phyloP scores from a whole-genome alignment of 2,329 filamentous ascomycete species.

The Fusarium circinatum region DNA sequence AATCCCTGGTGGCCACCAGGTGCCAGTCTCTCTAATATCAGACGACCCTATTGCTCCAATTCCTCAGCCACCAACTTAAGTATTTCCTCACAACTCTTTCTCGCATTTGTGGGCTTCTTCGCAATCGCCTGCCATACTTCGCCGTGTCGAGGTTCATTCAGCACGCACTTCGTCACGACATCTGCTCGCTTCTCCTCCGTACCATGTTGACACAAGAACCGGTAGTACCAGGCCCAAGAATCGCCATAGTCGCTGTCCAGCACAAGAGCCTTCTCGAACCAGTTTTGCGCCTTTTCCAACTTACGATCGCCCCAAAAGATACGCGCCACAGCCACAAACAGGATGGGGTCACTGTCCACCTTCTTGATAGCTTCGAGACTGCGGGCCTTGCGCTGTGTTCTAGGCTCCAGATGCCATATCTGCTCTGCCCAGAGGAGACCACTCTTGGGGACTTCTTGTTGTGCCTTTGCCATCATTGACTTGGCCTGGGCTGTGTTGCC shows the following conservation, averaged over 20 bases:
- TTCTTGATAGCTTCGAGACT: conserved; percentile 96
- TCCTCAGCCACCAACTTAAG: conserved; percentile 77
- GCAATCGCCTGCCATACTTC: conserved; percentile 89
- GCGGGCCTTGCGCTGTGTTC: conserved; percentile 91
- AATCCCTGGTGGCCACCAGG: neutral
- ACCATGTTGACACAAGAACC: conserved; percentile 91
- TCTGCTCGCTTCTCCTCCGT: conserved; percentile 92
- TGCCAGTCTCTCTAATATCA: neutral
- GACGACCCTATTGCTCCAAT: conserved; percentile 44
- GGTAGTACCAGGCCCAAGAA: conserved; percentile 98
- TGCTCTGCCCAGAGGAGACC: conserved; percentile 93
- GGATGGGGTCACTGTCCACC: conserved; percentile 87
- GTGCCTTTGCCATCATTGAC: conserved; percentile 89
- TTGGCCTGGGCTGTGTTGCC: conserved; percentile 87
- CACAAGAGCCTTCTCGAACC: conserved; percentile 96
- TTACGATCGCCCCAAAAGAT: conserved; percentile 96
- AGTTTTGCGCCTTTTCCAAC: conserved; percentile 92
- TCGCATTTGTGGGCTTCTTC: conserved; percentile 86
- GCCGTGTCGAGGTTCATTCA: conserved; percentile 89
- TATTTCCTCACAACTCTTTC: conserved; percentile 80
- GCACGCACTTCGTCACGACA: conserved; percentile 80
- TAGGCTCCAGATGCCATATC: conserved; percentile 92
- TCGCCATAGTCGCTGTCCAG: conserved; percentile 89
- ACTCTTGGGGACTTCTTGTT: conserved; percentile 89
- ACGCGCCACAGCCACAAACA: conserved; percentile 91